Percentiles rank a stretch among this genome's conserved stretches.
phyloP scores from a whole-genome alignment of 306 rosid species.

The Gynostemma pentaphyllum region DNA sequence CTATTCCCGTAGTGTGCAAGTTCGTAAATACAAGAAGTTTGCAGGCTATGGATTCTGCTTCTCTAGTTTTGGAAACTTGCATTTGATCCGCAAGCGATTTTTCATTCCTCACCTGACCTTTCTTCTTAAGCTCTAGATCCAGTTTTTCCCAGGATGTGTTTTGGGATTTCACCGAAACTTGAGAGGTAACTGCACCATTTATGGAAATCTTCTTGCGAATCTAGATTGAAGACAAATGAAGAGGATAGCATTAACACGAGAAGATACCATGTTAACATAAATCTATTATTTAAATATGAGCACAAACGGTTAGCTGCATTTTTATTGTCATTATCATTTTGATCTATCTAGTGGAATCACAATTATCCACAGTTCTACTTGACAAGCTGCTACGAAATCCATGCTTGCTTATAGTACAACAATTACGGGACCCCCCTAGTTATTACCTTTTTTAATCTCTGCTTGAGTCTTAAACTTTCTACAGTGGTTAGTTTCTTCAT shows the following conservation, averaged over 20 bases:
- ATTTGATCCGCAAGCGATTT: conserved; percentile 73
- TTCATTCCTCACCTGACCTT: conserved; percentile 34
- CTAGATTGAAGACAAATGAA: conserved; percentile 21
- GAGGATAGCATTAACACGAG: neutral
- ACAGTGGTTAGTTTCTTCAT: conserved; percentile 21
- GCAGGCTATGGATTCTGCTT: conserved; percentile 20
- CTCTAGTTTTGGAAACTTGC: conserved; percentile 47
- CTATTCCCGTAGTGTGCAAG: conserved; percentile 3
- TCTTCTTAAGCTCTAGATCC: conserved; percentile 60
- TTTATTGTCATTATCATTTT: neutral
- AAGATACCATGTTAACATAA: neutral
- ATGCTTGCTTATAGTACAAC: neutral
- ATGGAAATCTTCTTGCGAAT: conserved; percentile 25
- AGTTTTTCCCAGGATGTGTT: conserved; percentile 32
- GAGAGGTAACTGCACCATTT: conserved; percentile 18
- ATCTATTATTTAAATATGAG: too few relatives aligned
- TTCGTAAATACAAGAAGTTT: conserved; percentile 14
- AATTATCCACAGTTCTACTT: neutral
- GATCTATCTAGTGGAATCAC: neutral
- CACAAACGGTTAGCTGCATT: neutral
- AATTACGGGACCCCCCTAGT: neutral
- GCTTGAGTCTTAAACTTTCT: conserved; percentile 23
- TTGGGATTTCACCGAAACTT: conserved; percentile 16
- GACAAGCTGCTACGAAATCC: neutral
- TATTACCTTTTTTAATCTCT: conserved; percentile 39